Evolutionary conservation across 352 stramenopile species (phyloP).

Genomic region (Vaucheria bursata): DNA sequence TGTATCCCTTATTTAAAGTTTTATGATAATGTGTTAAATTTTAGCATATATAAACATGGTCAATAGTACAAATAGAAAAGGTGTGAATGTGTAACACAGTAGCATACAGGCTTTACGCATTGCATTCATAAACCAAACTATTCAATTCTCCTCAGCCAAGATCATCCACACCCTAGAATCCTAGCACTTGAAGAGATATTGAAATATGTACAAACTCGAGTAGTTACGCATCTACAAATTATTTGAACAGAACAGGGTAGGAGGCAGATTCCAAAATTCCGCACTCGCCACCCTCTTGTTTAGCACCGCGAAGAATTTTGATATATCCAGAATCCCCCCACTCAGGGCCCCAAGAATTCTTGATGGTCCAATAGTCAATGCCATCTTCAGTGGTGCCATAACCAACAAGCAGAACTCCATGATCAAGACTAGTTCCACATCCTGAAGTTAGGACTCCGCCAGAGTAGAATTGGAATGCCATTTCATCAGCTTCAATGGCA

Average conservation of each 20-base stretch:
- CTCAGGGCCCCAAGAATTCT: conserved; percentile 83
- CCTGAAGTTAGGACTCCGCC: conserved; percentile 71
- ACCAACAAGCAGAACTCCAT: conserved; percentile 89
- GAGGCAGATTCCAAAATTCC: conserved; percentile 40
- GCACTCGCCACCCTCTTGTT: conserved; percentile 45
- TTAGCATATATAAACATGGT: neutral
- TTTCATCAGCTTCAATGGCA: conserved; percentile 80
- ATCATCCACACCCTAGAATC: no score
- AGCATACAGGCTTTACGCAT: neutral
- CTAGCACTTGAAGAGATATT: no score
- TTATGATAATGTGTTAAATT: no score
- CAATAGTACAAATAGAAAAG: neutral
- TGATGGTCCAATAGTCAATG: conserved; percentile 11
- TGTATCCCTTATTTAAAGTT: no score
- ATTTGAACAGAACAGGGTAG: conserved; percentile 38
- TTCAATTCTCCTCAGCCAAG: no score
- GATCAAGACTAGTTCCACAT: conserved; percentile 84
- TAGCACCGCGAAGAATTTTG: conserved; percentile 18
- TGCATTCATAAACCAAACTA: neutral
- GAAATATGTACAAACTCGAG: neutral
- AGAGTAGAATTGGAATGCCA: conserved; percentile 91
- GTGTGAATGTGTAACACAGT: no score
- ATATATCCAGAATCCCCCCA: conserved; percentile 45
- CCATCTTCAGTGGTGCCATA: conserved; percentile 74
- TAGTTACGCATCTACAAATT: neutral